These are phyloP conservation scores for Draba incana DNA, from an alignment of 345 rosid species.

Conservation along the genomic window DNA sequence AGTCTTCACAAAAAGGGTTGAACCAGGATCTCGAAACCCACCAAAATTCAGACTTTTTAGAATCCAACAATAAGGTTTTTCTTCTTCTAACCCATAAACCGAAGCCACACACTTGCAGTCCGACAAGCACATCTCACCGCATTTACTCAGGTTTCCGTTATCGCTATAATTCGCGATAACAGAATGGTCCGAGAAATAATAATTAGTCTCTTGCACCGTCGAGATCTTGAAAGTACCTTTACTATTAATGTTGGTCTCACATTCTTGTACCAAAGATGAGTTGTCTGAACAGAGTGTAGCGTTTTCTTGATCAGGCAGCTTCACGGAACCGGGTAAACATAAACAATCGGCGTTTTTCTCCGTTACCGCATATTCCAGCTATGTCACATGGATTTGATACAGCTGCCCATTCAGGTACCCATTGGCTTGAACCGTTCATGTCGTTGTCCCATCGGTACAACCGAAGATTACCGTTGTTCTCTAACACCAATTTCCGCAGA, in stretches of 20 bases:
- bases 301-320: slow-evolving; percentile 47
- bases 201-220: slow-evolving; percentile 72
- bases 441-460: slow-evolving; percentile 84
- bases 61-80: slow-evolving; percentile 90
- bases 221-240: slow-evolving; percentile 51
- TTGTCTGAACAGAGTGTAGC: slow-evolving; percentile 50
- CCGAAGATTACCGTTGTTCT: slow-evolving; percentile 75
- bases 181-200: slow-evolving; percentile 66
- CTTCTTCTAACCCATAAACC: slow-evolving; percentile 85
- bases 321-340: slow-evolving; percentile 62
- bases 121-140: slow-evolving; percentile 76
- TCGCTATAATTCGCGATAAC: slow-evolving; percentile 75
- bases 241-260: slow-evolving; percentile 45
- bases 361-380: slow-evolving; percentile 87
- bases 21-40: slow-evolving; percentile 74
- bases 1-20: slow-evolving; percentile 76
- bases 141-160: slow-evolving; percentile 48
- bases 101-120: slow-evolving; percentile 88
- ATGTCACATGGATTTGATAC: slow-evolving; percentile 86
- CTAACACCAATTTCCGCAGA: slow-evolving; percentile 66
- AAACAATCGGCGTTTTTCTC: slow-evolving; percentile 77
- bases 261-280: slow-evolving; percentile 52
- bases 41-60: slow-evolving; percentile 73
- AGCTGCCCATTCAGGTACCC: slow-evolving; percentile 94
- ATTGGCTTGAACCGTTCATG: slow-evolving; percentile 74